A percentile compares a stretch with the other conserved stretches of the same genome.
Evolutionary conservation across 805 yeast genomes (phyloP).

Genomic region (Metschnikowia reukaufii): DNA sequence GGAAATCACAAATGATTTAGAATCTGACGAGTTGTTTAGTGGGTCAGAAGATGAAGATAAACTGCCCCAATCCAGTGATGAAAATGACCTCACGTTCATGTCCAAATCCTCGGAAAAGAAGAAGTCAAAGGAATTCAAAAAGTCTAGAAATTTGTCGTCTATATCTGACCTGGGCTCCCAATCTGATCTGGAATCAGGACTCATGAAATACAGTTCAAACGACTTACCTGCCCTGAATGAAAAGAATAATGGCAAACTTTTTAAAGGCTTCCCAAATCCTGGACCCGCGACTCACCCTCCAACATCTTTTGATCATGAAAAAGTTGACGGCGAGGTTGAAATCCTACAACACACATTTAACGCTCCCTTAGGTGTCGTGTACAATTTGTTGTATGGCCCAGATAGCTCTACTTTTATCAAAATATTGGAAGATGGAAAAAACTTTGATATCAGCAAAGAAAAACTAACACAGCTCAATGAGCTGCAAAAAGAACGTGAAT

Average conservation of each 20-base stretch:
- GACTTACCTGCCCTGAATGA: not conserved
- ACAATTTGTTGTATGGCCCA: conserved; percentile 67
- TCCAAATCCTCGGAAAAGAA: conserved; percentile 13
- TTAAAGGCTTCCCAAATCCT: conserved; percentile 32
- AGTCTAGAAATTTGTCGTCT: not conserved
- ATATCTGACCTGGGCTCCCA: conserved; percentile 9
- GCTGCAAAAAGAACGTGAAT: conserved; percentile 49
- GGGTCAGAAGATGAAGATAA: conserved; percentile 22
- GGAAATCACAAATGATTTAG: conserved; percentile 19
- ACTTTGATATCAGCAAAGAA: conserved; percentile 25
- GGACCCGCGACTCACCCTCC: conserved; percentile 69
- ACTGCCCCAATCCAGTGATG: conserved; percentile 21
- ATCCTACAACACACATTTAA: conserved; percentile 49
- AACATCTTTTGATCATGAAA: conserved; percentile 48
- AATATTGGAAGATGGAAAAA: conserved; percentile 33
- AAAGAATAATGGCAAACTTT: conserved; percentile 1
- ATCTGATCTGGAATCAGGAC: not conserved
- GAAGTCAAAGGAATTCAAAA: conserved; percentile 3
- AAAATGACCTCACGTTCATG: conserved; percentile 18
- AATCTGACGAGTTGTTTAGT: conserved; percentile 26
- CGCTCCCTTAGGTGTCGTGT: conserved; percentile 79
- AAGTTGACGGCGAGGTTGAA: conserved; percentile 49
- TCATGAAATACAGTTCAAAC: not conserved
- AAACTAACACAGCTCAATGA: conserved; percentile 35
- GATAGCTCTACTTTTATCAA: conserved; percentile 42